A percentile compares a stretch with the other conserved stretches of the same genome.
These are phyloP conservation scores for Gastroboletus turbinatus DNA, from an alignment of 1,284 basidiomycete genomes.

Conservation along the genomic window DNA sequence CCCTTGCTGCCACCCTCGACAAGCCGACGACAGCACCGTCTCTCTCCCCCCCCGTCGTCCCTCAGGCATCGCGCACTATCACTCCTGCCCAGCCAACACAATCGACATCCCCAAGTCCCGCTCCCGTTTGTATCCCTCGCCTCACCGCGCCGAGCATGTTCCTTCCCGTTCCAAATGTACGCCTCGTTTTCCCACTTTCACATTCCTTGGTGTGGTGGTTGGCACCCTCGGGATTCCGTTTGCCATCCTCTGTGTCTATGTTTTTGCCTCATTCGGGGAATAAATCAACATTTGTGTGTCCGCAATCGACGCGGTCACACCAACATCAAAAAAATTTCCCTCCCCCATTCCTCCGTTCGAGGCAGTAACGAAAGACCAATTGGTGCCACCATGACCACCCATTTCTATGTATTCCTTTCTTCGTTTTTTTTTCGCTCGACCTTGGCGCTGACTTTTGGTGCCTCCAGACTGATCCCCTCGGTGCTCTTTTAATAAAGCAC, in stretches of 20 bases:
- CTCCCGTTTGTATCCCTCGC: constrained; percentile 49
- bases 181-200: constrained; percentile 40
- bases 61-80: constrained; percentile 9
- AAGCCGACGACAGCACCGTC: constrained; percentile 23
- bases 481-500: constrained; percentile 76
- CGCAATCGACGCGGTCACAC: neutral
- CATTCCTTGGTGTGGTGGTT: constrained; percentile 60
- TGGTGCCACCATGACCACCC: constrained; percentile 7
- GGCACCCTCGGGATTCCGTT: constrained; percentile 32
- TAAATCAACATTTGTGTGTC: neutral
- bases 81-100: constrained; percentile 40
- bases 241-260: constrained; percentile 34
- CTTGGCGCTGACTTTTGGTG: constrained; percentile 24
- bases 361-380: neutral
- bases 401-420: constrained; percentile 4
- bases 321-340: neutral
- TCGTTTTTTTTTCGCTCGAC: neutral
- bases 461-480: constrained; percentile 78
- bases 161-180: constrained; percentile 79
- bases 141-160: constrained; percentile 74
- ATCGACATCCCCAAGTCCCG: constrained; percentile 25
- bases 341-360: constrained; percentile 3
- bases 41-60: constrained; percentile 11
- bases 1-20: constrained; percentile 39
- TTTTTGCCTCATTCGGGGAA: constrained; percentile 9